phyloP scores from a whole-genome alignment of 495 filamentous ascomycete species.

The Penicillium longicatenatum region DNA sequence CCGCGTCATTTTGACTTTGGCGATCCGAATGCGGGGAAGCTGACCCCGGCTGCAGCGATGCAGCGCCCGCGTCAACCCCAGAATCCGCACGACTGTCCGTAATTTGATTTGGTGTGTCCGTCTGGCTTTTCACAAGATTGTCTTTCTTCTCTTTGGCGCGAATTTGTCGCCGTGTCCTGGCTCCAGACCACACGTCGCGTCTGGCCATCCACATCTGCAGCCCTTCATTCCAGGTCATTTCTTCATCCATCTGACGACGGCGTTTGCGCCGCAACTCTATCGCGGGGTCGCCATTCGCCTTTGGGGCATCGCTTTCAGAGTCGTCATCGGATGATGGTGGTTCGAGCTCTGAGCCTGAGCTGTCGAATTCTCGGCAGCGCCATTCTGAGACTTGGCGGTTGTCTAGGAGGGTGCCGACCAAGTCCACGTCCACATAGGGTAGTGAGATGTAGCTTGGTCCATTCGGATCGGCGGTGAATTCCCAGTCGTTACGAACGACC shows the following conservation, averaged over 20 bases:
- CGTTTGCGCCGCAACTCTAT: constrained; percentile 60
- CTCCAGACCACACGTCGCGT: constrained; percentile 88
- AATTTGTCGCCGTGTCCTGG: constrained; percentile 44
- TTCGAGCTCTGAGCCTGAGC: constrained; percentile 46
- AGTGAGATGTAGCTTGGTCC: constrained; percentile 14
- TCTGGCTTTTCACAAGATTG: constrained; percentile 4
- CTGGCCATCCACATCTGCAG: constrained; percentile 72
- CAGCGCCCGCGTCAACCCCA: constrained; percentile 12
- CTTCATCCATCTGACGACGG: constrained; percentile 62
- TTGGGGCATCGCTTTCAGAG: constrained; percentile 11
- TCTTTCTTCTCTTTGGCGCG: constrained; percentile 20
- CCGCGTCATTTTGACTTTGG: constrained; percentile 15
- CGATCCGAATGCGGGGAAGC: constrained; percentile 12
- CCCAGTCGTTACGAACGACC: constrained; percentile 48
- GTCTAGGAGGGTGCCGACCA: constrained; percentile 22
- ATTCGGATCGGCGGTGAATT: constrained; percentile 34
- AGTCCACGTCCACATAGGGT: constrained; percentile 16
- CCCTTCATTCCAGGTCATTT: constrained; percentile 82
- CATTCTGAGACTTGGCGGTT: constrained; percentile 40
- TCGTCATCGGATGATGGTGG: constrained; percentile 34
- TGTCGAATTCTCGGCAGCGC: constrained; percentile 47
- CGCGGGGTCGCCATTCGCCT: constrained; percentile 25
- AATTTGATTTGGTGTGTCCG: constrained; percentile 5
- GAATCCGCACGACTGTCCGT: constrained; percentile 5
- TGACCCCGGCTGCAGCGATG: constrained; percentile 4